A percentile compares a stretch with the other conserved stretches of the same genome.
Conservation (phyloP, 2,329 filamentous ascomycete species). For the Pezicula rhizophila region DNA sequence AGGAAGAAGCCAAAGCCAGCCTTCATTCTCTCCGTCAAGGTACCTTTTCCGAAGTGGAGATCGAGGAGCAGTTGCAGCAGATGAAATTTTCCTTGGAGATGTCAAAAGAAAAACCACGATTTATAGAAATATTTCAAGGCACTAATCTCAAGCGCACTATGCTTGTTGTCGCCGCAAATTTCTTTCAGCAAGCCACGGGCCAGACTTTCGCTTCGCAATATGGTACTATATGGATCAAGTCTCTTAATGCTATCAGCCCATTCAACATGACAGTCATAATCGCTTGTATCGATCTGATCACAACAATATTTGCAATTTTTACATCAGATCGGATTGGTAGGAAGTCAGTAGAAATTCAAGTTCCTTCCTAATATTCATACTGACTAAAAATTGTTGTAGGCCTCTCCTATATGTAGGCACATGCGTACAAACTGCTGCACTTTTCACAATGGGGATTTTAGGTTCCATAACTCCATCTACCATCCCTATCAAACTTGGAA, state of each 20-base stretch:
- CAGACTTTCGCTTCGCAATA: slow-evolving; percentile 8
- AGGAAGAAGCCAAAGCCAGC: slow-evolving; percentile 47
- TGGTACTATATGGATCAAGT: slow-evolving; percentile 7
- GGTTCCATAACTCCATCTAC: neutral
- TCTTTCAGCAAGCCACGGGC: slow-evolving; percentile 8
- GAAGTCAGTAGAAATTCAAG: neutral
- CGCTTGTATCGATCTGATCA: neutral
- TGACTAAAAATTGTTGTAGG: neutral
- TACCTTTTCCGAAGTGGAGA: slow-evolving; percentile 10
- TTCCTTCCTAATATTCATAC: neutral
- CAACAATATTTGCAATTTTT: neutral
- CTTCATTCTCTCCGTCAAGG: slow-evolving; percentile 28
- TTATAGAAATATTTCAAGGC: slow-evolving; percentile 1
- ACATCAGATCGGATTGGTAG: neutral
- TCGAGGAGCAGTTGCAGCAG: neutral
- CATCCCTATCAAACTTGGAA: neutral
- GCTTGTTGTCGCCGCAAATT: neutral
- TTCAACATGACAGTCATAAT: slow-evolving; percentile 4
- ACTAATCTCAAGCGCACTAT: slow-evolving; percentile 1
- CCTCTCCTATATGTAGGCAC: neutral
- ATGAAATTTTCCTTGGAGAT: slow-evolving; percentile 1
- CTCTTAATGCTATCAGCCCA: slow-evolving; percentile 3
- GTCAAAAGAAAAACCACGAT: neutral
- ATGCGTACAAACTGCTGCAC: neutral
- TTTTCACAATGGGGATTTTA: slow-evolving; percentile 2